phyloP scores from a whole-genome alignment of 2,329 filamentous ascomycete species.

The Penicillium sp. region DNA sequence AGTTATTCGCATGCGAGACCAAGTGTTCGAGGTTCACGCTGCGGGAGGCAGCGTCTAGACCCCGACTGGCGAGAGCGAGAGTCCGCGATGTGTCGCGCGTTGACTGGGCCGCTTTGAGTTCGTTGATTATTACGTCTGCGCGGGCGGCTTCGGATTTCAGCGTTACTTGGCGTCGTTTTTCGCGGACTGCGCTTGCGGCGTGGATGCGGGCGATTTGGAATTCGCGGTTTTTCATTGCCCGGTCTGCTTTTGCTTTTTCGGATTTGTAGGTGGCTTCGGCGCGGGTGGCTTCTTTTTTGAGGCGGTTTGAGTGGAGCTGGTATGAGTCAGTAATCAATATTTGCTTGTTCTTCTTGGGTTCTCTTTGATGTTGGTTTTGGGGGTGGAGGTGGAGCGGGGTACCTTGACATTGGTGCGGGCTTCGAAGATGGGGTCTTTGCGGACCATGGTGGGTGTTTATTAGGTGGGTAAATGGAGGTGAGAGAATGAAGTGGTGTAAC shows the following conservation, averaged over 20 bases:
- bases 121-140: conserved; percentile 54
- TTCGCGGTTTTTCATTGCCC: conserved; percentile 53
- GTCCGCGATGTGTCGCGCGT: conserved; percentile 52
- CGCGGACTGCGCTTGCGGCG: conserved; percentile 50
- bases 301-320: conserved; percentile 52
- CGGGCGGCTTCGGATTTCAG: conserved; percentile 51
- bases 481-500: neutral
- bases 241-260: conserved; percentile 54
- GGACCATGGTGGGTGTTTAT: conserved; percentile 37
- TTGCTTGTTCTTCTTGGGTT: too few relatives aligned
- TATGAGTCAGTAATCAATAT: too few relatives aligned
- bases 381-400: neutral
- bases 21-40: conserved; percentile 52
- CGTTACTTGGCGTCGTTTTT: conserved; percentile 51
- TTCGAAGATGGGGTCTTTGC: conserved; percentile 47
- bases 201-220: conserved; percentile 56
- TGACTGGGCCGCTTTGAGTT: conserved; percentile 52
- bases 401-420: conserved; percentile 49
- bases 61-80: conserved; percentile 49
- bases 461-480: neutral
- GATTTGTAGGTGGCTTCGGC: conserved; percentile 51
- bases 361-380: too few relatives aligned
- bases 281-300: conserved; percentile 52
- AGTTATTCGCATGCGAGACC: conserved; percentile 48
- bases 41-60: conserved; percentile 49